These are phyloP conservation scores for Scenedesmus sp. DNA, from an alignment of 163 green algal species.

Conservation along the genomic window DNA sequence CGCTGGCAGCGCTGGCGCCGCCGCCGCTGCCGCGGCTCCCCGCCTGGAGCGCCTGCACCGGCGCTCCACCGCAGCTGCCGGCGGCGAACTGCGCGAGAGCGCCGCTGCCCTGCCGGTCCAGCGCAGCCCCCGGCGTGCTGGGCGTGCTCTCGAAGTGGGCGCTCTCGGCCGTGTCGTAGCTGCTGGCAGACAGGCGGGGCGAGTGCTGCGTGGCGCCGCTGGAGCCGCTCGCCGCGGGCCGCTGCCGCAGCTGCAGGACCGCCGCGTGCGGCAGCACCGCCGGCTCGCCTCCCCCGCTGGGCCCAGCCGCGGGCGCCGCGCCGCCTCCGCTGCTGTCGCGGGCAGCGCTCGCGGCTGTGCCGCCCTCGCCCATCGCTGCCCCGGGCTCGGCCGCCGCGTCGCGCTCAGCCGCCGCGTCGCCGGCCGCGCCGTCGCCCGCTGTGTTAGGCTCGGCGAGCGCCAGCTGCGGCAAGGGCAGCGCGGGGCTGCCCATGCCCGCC, in stretches of 20 bases:
- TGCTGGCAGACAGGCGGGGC: not conserved
- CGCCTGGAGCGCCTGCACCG: too few species aligned
- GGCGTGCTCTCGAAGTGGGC: constrained; percentile 38
- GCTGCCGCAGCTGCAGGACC: constrained; percentile 22
- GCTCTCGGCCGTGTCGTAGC: constrained; percentile 33
- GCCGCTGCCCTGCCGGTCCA: constrained; percentile 13
- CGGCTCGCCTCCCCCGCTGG: not conserved
- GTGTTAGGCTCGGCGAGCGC: too few species aligned
- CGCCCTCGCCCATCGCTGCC: not conserved
- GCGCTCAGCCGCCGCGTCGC: not conserved
- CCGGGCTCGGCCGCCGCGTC: too few species aligned
- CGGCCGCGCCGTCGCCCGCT: not conserved
- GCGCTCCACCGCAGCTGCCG: not conserved
- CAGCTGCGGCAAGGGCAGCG: too few species aligned
- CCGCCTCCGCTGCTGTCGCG: constrained; percentile 9
- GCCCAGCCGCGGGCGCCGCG: not conserved
- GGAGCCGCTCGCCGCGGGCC: not conserved
- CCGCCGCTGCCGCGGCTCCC: constrained; percentile 6
- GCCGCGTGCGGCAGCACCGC: not conserved
- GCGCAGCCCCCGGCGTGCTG: constrained; percentile 1
- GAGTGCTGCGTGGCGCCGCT: constrained; percentile 5
- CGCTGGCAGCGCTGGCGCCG: not conserved
- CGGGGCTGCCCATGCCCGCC: too few species aligned
- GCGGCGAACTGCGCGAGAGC: not conserved
- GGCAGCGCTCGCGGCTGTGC: too few species aligned